A percentile compares a stretch with the other conserved stretches of the same genome.
Conservation (phyloP, 2,329 filamentous ascomycete species). For the Arthrobotrys musiformis region DNA sequence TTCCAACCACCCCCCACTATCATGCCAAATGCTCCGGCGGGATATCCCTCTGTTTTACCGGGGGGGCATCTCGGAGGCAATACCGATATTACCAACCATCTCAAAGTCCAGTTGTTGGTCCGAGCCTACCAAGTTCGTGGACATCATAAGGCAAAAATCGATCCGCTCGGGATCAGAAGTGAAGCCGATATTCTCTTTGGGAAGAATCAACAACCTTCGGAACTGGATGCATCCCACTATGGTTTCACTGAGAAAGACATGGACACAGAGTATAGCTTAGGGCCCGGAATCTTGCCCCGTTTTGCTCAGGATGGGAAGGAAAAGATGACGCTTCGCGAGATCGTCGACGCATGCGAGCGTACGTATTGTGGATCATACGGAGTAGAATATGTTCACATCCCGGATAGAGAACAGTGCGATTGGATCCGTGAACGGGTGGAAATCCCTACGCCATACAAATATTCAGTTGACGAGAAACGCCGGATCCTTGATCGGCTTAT, state of each 20-base stretch:
- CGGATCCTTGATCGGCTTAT: slow-evolving; percentile 96
- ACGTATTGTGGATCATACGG: slow-evolving; percentile 98
- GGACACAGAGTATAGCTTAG: slow-evolving; percentile 88
- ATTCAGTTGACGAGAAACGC: slow-evolving; percentile 97
- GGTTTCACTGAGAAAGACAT: slow-evolving; percentile 94
- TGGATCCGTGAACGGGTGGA: slow-evolving; percentile 97
- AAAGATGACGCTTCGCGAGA: slow-evolving; percentile 97
- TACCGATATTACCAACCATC: slow-evolving; percentile 89
- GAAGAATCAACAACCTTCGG: slow-evolving; percentile 87
- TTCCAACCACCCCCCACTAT: slow-evolving; percentile 96
- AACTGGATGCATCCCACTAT: slow-evolving; percentile 92
- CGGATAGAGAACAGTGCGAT: slow-evolving; percentile 95
- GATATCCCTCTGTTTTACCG: slow-evolving; percentile 77
- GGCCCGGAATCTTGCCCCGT: slow-evolving; percentile 91
- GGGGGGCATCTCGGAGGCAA: slow-evolving; percentile 75
- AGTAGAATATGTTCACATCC: slow-evolving; percentile 98
- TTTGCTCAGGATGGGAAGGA: slow-evolving; percentile 89
- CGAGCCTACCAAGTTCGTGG: slow-evolving; percentile 97
- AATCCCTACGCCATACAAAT: slow-evolving; percentile 93
- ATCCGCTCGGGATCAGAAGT: slow-evolving; percentile 91
- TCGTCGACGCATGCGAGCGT: slow-evolving; percentile 89
- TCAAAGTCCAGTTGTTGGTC: slow-evolving; percentile 97
- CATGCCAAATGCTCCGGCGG: slow-evolving; percentile 81
- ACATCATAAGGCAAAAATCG: slow-evolving; percentile 97
- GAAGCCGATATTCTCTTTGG: slow-evolving; percentile 77